Percentiles rank a stretch among this genome's conserved stretches.
These are phyloP conservation scores for Aspergillus diversus DNA, from an alignment of 495 filamentous ascomycete genomes.

Conservation along the genomic window DNA sequence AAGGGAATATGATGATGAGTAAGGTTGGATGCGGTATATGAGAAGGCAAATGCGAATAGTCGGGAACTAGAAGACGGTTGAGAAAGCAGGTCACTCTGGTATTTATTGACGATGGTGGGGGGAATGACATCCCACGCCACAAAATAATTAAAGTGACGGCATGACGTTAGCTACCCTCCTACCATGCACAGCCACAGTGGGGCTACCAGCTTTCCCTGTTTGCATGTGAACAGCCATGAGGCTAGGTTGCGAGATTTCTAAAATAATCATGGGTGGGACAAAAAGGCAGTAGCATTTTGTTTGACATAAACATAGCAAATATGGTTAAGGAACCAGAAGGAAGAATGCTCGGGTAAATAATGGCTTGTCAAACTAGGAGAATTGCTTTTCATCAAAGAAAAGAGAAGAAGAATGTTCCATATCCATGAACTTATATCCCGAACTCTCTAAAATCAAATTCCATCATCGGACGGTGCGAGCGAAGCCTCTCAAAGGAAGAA, in stretches of 20 bases:
- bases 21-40: background rate
- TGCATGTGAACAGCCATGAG: constrained; percentile 13
- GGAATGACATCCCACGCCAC: constrained; percentile 13
- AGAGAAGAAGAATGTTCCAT: too few relatives aligned
- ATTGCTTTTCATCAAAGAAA: too few relatives aligned
- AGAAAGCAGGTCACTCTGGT: constrained; percentile 10
- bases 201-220: constrained; percentile 1
- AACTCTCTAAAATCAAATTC: background rate
- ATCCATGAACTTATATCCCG: background rate
- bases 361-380: background rate
- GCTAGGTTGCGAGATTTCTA: constrained; percentile 4
- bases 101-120: constrained; percentile 12
- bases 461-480: too few relatives aligned
- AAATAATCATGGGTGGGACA: background rate
- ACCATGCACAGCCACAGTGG: constrained; percentile 30
- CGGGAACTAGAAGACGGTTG: background rate
- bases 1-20: background rate
- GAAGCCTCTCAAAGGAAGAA: constrained; percentile 14
- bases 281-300: constrained; percentile 23
- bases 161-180: constrained; percentile 15
- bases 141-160: constrained; percentile 17
- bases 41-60: background rate
- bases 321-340: constrained; percentile 13
- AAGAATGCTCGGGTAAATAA: background rate
- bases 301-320: constrained; percentile 11